Base-by-base conservation (phyloP, 345 rosid species). In the Odontarrhena argentea region DNA sequence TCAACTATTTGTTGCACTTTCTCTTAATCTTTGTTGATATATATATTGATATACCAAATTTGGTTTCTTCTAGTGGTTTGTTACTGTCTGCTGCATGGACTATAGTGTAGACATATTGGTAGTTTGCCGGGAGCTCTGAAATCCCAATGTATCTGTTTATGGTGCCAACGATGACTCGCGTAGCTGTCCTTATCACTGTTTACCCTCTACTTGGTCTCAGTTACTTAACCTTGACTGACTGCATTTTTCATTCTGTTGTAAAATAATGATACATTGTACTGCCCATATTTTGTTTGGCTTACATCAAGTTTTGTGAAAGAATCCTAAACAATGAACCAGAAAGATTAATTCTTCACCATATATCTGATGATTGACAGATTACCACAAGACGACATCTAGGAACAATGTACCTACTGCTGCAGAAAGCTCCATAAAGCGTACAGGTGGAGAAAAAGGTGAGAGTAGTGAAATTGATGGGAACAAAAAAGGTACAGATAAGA, bases 301-400 rank as follows among this genome's bases (percentile, higher is more conserved):
- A 32, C 22, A 65, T 50, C 15, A 50, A 38, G 24, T 68, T 4
- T 22, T 58, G 40, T 58, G 38, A 57, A 65, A 13, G 61, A 52
- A 45, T 50, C 45, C 52, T 66, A 9, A 42, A 7, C 26, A 60
- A 60, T 36, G 68, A 28, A 52, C 30, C 14, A 36, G 35, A 52
- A 28, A 30, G n/a, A 3, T 14, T 32, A 37, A 52, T 35, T 55
- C 4, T 10, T 59, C 32, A 13, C 9, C 13, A 51, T 63, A 38
- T 66, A 50, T 55, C 22, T 72, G 63, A 60, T 71, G 14, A 42
- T 76, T 65, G 76, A 73, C 84, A 86, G 90, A 82, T 75, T 63
- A 63, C 58, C 14, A 65, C 34, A 77, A 56, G 60, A 60, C 82
- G 13, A 64, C 79, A 34, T 76, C 81, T 15, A 75, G 66, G 64